Evolutionary conservation across 2,329 filamentous ascomycete genomes (phyloP).

Genomic region (Aspergillus sergii): DNA sequence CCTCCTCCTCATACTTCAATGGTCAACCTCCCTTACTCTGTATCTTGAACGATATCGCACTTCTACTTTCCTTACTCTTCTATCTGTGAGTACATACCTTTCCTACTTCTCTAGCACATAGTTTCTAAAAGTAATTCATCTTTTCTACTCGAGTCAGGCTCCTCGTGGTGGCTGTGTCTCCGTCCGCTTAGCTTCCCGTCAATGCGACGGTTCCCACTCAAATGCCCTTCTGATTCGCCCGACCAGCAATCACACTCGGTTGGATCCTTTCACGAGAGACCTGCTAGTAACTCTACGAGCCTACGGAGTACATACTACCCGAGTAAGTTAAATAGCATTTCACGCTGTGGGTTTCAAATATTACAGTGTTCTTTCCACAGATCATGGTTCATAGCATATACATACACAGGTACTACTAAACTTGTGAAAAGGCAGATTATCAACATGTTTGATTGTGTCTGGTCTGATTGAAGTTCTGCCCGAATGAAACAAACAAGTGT

Average conservation of each 20-base stretch:
- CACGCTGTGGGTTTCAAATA: neutral
- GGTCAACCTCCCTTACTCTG: too few species aligned
- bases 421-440: neutral
- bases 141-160: neutral
- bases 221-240: neutral
- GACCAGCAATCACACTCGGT: neutral
- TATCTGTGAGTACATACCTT: neutral
- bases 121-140: neutral
- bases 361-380: neutral
- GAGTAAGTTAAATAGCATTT: neutral
- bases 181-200: conserved; percentile 4
- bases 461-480: neutral
- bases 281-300: neutral
- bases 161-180: conserved; percentile 2
- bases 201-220: neutral
- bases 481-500: neutral
- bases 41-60: neutral
- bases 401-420: neutral
- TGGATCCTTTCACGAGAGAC: neutral
- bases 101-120: neutral
- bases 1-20: too few species aligned
- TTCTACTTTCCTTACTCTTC: neutral
- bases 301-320: neutral
- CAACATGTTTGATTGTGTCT: neutral
- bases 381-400: neutral